Percentiles rank a stretch among this genome's conserved stretches.
phyloP scores from a whole-genome alignment of 768 basidiomycete species.

The Trametes cingulata region DNA sequence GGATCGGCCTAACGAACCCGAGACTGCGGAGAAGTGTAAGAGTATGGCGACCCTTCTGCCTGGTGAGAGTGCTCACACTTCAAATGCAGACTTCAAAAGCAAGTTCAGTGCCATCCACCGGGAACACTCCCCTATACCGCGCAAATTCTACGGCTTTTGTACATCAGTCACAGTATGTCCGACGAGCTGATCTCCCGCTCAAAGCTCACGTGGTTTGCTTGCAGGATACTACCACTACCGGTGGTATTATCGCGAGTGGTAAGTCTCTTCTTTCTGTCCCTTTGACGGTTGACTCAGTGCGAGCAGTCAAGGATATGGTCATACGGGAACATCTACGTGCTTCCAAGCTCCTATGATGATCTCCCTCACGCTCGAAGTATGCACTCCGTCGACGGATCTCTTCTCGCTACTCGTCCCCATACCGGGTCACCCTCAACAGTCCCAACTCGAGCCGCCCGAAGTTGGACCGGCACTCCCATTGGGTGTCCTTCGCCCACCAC shows the following conservation, averaged over 20 bases:
- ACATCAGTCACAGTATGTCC: constrained; percentile 67
- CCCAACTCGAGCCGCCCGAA: too few species aligned
- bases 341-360: constrained; percentile 59
- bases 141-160: constrained; percentile 78
- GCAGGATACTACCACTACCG: constrained; percentile 69
- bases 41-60: background rate
- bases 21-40: constrained; percentile 68
- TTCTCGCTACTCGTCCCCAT: too few species aligned
- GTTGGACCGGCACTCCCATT: too few species aligned
- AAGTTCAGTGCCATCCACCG: constrained; percentile 78
- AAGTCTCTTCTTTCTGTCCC: constrained; percentile 28
- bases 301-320: constrained; percentile 76
- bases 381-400: too few species aligned
- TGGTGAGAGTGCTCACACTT: background rate
- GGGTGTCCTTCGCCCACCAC: too few species aligned
- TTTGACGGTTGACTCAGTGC: background rate
- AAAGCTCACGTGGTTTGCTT: background rate
- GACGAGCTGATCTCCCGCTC: background rate
- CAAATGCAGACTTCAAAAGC: constrained; percentile 54
- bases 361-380: too few species aligned
- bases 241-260: constrained; percentile 79
- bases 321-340: constrained; percentile 76
- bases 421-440: too few species aligned
- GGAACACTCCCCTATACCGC: constrained; percentile 70
- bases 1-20: constrained; percentile 67